Percentiles rank a stretch among this genome's conserved stretches.
phyloP scores from a whole-genome alignment of 2,329 filamentous ascomycete genomes.

The Exophiala oligosperma region DNA sequence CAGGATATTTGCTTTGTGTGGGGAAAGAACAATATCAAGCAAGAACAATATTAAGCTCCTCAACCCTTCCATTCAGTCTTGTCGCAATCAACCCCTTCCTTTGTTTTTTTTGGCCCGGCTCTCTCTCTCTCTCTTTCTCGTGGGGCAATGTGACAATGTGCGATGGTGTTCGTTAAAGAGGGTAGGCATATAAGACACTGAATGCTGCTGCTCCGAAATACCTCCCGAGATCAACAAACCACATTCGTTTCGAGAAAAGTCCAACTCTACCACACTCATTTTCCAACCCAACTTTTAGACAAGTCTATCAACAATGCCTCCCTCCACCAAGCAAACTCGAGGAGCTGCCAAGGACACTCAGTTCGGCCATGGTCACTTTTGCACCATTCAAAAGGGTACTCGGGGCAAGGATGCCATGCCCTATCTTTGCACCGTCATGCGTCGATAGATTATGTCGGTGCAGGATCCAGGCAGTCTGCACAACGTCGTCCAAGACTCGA shows the following conservation, averaged over 20 bases:
- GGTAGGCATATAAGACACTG: too few relatives aligned
- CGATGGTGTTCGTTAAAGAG: neutral
- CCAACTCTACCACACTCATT: conserved; percentile 11
- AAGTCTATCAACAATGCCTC: neutral
- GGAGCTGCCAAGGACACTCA: neutral
- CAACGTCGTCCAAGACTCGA: too few relatives aligned
- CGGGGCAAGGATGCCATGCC: conserved; percentile 1
- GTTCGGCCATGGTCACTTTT: conserved; percentile 4
- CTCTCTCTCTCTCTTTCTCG: too few relatives aligned
- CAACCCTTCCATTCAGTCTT: conserved; percentile 15
- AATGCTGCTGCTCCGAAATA: too few relatives aligned
- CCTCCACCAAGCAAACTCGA: neutral
- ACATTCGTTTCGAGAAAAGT: too few relatives aligned
- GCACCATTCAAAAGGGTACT: conserved; percentile 11
- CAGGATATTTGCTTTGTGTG: conserved; percentile 8
- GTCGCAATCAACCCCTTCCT: neutral
- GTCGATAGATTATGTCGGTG: neutral
- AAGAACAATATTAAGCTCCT: conserved; percentile 19
- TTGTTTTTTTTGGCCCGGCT: neutral
- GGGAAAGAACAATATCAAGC: conserved; percentile 27
- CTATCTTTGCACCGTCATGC: conserved; percentile 8
- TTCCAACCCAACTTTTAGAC: neutral
- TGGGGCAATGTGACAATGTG: too few relatives aligned
- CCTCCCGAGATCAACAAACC: neutral
- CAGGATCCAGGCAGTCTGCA: neutral